Percentiles rank a stretch among this genome's conserved stretches.
phyloP scores from a whole-genome alignment of 495 filamentous ascomycete species.

The Lophiostoma macrostomum region DNA sequence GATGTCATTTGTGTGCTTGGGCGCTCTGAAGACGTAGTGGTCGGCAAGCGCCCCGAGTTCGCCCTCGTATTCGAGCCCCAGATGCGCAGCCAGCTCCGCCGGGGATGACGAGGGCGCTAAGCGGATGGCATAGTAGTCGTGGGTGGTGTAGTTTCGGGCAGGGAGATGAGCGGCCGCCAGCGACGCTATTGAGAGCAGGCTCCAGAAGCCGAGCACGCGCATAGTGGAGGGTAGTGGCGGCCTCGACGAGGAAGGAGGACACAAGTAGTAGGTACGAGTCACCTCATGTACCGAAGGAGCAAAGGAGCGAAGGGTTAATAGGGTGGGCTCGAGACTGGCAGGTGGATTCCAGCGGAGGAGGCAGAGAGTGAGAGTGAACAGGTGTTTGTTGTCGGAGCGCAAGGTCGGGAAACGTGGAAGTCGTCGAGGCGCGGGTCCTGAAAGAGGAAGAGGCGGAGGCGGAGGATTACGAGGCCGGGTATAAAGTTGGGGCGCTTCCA shows the following conservation, averaged over 20 bases:
- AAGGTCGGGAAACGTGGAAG: too few species aligned
- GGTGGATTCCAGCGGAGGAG: too few species aligned
- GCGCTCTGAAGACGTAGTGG: slow-evolving; percentile 81
- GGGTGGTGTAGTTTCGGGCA: slow-evolving; percentile 59
- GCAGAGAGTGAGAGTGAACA: too few species aligned
- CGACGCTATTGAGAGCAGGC: slow-evolving; percentile 47
- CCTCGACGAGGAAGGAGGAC: background rate
- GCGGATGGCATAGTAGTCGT: slow-evolving; percentile 89
- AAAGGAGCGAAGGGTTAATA: too few species aligned
- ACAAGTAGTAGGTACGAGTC: too few species aligned
- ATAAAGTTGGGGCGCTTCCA: background rate
- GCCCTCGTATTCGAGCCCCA: slow-evolving; percentile 82
- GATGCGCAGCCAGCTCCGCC: slow-evolving; percentile 62
- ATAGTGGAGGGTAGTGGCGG: slow-evolving; percentile 32
- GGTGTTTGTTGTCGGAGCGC: too few species aligned
- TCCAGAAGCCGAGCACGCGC: slow-evolving; percentile 47
- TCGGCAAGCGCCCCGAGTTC: slow-evolving; percentile 72
- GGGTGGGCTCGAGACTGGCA: too few species aligned
- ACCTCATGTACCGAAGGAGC: background rate
- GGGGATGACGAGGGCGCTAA: slow-evolving; percentile 65
- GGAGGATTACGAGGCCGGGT: slow-evolving; percentile 17
- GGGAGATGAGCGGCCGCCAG: slow-evolving; percentile 17
- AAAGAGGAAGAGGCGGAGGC: too few species aligned
- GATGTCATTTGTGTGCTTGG: slow-evolving; percentile 60
- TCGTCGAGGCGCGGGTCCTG: too few species aligned